These are phyloP conservation scores for Cryptococcus jaspeensis DNA, from an alignment of 1,284 basidiomycete species.

Conservation along the genomic window DNA sequence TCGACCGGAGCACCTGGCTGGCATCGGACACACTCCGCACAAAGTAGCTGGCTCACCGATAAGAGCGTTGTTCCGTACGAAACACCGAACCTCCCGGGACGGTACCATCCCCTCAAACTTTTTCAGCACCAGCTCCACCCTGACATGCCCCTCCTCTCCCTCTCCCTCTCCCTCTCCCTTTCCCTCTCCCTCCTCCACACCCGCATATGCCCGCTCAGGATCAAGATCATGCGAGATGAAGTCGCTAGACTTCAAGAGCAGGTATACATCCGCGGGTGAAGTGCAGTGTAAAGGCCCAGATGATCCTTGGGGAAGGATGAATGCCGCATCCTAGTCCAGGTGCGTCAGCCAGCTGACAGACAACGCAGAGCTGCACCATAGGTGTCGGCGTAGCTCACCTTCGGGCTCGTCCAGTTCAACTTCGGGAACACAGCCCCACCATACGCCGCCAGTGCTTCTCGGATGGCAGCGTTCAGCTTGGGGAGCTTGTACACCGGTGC, in stretches of 20 bases:
- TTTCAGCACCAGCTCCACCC: slow-evolving; percentile 82
- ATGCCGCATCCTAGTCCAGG: slow-evolving; percentile 74
- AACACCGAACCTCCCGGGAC: slow-evolving; percentile 81
- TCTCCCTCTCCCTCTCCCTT: neutral
- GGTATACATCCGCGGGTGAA: slow-evolving; percentile 84
- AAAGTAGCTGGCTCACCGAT: slow-evolving; percentile 59
- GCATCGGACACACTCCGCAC: neutral
- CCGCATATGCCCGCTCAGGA: slow-evolving; percentile 45
- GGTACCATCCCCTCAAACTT: slow-evolving; percentile 87
- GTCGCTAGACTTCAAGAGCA: slow-evolving; percentile 89
- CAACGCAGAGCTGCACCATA: neutral
- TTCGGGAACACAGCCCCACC: slow-evolving; percentile 86
- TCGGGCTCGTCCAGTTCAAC: slow-evolving; percentile 87
- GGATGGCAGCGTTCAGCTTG: slow-evolving; percentile 71
- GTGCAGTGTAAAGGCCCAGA: slow-evolving; percentile 82
- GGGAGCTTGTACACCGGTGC: slow-evolving; percentile 59
- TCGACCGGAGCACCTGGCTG: neutral
- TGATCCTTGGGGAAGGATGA: slow-evolving; percentile 75
- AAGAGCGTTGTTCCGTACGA: slow-evolving; percentile 68
- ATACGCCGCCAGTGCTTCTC: slow-evolving; percentile 66
- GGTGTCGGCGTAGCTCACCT: slow-evolving; percentile 56
- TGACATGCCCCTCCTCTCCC: slow-evolving; percentile 53
- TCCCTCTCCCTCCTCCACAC: slow-evolving; percentile 36
- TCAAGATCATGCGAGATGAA: slow-evolving; percentile 80
- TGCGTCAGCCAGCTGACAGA: neutral